phyloP scores from a whole-genome alignment of 306 rosid genomes.

The Aeschynomene evenia region DNA sequence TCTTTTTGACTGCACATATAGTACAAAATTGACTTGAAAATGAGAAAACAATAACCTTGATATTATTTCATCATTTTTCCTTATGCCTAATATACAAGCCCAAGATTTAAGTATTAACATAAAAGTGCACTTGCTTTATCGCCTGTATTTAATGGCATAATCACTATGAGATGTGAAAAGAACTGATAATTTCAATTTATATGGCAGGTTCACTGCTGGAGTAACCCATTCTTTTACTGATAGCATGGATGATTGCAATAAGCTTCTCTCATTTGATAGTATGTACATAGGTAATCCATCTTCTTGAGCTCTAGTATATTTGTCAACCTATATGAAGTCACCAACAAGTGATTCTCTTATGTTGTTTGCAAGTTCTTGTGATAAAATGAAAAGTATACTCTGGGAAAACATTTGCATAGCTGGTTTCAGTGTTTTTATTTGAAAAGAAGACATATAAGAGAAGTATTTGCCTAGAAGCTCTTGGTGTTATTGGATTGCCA shows the following conservation, averaged over 20 bases:
- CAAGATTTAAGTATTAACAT: background rate
- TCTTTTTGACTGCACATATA: constrained; percentile 7
- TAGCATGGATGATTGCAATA: constrained; percentile 66
- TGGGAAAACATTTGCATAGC: background rate
- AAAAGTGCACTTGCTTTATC: constrained; percentile 7
- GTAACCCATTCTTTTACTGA: constrained; percentile 95
- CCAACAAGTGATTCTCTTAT: background rate
- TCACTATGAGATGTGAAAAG: constrained; percentile 16
- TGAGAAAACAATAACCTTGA: constrained; percentile 10
- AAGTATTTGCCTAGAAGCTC: background rate
- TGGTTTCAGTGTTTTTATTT: constrained; percentile 12
- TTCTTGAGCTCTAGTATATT: constrained; percentile 24
- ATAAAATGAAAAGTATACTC: constrained; percentile 8
- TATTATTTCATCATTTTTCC: background rate
- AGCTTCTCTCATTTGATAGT: constrained; percentile 75
- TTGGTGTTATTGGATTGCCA: constrained; percentile 4
- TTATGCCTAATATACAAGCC: background rate
- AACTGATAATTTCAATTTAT: constrained; percentile 25
- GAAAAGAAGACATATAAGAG: background rate
- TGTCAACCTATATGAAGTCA: constrained; percentile 12
- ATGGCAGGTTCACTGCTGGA: constrained; percentile 70
- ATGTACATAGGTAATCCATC: constrained; percentile 67
- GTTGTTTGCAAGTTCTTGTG: constrained; percentile 10
- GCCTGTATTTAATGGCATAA: background rate
- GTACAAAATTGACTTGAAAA: constrained; percentile 1